Evolutionary conservation across 148 eudicot species (phyloP).

Genomic region (Rhododendron griersonianum): DNA sequence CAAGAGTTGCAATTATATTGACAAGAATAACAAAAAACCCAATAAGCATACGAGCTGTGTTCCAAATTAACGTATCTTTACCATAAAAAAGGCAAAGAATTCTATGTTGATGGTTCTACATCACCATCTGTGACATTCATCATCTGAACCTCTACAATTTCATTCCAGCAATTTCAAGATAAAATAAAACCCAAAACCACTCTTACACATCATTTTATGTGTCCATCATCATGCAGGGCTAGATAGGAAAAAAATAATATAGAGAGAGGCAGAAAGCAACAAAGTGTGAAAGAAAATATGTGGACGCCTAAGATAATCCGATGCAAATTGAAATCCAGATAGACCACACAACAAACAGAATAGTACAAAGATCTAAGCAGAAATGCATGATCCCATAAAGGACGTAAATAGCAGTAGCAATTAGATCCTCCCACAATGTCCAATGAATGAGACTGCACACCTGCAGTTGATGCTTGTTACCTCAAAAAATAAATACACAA

Average conservation of each 20-base stretch:
- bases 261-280: neutral
- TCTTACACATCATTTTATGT: neutral
- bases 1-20: neutral
- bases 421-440: neutral
- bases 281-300: neutral
- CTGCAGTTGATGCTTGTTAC: neutral
- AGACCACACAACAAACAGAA: neutral
- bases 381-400: neutral
- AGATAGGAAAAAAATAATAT: neutral
- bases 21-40: neutral
- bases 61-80: neutral
- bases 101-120: neutral
- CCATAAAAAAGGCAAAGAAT: neutral
- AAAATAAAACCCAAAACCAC: neutral
- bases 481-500: neutral
- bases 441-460: neutral
- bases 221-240: neutral
- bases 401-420: neutral
- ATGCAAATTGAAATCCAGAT: constrained; percentile 1
- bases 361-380: neutral
- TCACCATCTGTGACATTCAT: neutral
- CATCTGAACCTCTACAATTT: neutral
- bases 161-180: neutral
- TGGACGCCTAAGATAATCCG: neutral
- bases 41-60: neutral